Percentiles rank a stretch among this genome's conserved stretches.
Conservation (phyloP, 331 rosid genomes). For the Pyracantha coccinea region DNA sequence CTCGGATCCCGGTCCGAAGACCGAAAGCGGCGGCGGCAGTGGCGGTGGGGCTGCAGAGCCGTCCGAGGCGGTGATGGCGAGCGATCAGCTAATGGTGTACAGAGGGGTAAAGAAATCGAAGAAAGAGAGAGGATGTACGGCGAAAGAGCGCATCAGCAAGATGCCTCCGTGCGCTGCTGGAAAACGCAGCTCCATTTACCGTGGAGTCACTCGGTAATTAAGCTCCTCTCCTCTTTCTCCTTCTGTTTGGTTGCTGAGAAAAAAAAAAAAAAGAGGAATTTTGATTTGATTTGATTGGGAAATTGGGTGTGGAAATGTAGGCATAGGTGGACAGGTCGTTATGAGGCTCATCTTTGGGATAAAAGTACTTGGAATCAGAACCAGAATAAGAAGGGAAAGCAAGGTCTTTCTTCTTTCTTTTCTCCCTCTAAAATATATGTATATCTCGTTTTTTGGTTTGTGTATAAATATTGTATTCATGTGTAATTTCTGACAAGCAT, state of each 20-base stretch:
- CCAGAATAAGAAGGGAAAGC: constrained; percentile 99
- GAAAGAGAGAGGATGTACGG: constrained; percentile 95
- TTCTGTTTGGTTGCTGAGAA: neutral
- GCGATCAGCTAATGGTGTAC: constrained; percentile 63
- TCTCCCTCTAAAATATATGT: no score
- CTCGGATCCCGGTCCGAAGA: constrained; percentile 69
- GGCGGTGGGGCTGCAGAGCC: constrained; percentile 22
- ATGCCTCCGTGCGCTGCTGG: constrained; percentile 99
- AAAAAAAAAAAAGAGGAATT: neutral
- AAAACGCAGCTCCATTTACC: constrained; percentile 94
- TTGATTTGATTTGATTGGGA: neutral
- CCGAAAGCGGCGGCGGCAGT: constrained; percentile 25
- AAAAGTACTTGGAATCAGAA: constrained; percentile 99
- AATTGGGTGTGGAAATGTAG: constrained; percentile 31
- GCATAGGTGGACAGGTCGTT: constrained; percentile 99
- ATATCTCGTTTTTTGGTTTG: no score
- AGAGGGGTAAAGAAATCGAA: constrained; percentile 89
- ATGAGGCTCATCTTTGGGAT: constrained; percentile 99
- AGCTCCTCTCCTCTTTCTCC: neutral
- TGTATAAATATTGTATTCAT: neutral
- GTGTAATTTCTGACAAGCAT: constrained; percentile 23
- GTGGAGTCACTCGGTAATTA: constrained; percentile 86
- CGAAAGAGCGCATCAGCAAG: constrained; percentile 96
- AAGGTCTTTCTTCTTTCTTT: constrained; percentile 50
- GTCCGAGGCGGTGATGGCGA: constrained; percentile 40